A percentile compares a stretch with the other conserved stretches of the same genome.
These are phyloP conservation scores for Rhizodiscina lignyota DNA, from an alignment of 495 filamentous ascomycete species.

Conservation along the genomic window DNA sequence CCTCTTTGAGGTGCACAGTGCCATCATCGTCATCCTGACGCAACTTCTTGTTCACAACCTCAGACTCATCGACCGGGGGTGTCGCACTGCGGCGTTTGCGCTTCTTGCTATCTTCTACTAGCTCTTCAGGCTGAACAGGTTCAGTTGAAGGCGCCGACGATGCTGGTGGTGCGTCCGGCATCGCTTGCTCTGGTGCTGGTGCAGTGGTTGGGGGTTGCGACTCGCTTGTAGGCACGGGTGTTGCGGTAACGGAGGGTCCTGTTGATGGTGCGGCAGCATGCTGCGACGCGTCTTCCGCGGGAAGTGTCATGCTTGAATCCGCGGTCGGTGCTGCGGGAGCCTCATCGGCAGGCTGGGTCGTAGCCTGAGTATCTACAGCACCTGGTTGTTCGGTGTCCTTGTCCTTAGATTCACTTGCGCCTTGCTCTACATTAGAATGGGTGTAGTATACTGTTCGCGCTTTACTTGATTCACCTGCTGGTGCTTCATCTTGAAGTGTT, in stretches of 20 bases:
- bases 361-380: neutral
- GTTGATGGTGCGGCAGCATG: neutral
- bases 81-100: slow-evolving; percentile 20
- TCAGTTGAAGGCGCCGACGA: no score
- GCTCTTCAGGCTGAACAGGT: no score
- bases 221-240: neutral
- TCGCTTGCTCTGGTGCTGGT: neutral
- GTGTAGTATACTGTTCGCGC: no score
- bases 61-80: slow-evolving; percentile 10
- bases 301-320: neutral
- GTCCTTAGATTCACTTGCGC: neutral
- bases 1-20: slow-evolving; percentile 10
- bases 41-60: slow-evolving; percentile 13
- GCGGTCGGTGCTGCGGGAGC: no score
- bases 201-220: neutral
- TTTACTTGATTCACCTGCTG: no score
- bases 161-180: neutral
- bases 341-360: neutral
- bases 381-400: neutral
- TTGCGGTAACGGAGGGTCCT: neutral
- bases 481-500: neutral
- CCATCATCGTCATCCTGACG: slow-evolving; percentile 6
- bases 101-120: slow-evolving; percentile 19
- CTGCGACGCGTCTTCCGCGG: neutral
- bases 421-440: no score